Evolutionary conservation across 176 grass and related monocot genomes (phyloP), one percentile per base, ranked within the genome.

Genomic region (Zoysia japonica): DNA sequence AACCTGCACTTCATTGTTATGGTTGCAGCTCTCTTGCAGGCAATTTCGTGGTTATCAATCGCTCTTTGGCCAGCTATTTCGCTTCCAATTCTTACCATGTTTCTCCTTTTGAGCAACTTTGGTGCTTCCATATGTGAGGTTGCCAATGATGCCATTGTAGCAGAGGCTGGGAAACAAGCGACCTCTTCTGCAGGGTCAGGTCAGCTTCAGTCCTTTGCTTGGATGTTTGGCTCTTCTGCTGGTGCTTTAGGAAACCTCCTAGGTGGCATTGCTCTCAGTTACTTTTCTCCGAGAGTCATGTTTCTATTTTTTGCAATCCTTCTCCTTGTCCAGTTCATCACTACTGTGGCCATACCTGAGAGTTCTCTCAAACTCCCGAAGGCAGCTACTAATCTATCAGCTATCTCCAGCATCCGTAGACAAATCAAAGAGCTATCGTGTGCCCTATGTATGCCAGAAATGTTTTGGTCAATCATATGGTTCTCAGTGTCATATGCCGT

Each of bases 101-200:
- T 99, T 71, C 96, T 99, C 86, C 92, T 99, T 10, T 86, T 99
- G 39, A 91, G 96, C 82, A 99, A 99, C 80, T 91, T 99, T 63
- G 96, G 96, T 47, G 92, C 96, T 41, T 95, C 96, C 65, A 88
- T 95, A 84, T 91, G 85, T 77, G 96, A 99, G 88, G 96, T 99
- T 75, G 96, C 96, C 44, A 99, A 99, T 85, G 96, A 95, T 80
- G 96, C 96, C 79, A 93, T 99, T 65, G 92, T 99, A 48, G 90
- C 86, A 0, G 96, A 99, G 68, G 88, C 86, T 7, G 92, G 84
- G 78, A 99, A 99, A 83, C 77, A 84, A 67, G 49, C 20, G 2
- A 61, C 77, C 35, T 82, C 86, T 55, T 88, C 81, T 48, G 85
- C 85, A n/a, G 85, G 64, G 57, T 90, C 87, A 20, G 90, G 88